A percentile compares a stretch with the other conserved stretches of the same genome.
Evolutionary conservation across 208 protist species (phyloP).

Genomic region (Acanthamoeba healyi): DNA sequence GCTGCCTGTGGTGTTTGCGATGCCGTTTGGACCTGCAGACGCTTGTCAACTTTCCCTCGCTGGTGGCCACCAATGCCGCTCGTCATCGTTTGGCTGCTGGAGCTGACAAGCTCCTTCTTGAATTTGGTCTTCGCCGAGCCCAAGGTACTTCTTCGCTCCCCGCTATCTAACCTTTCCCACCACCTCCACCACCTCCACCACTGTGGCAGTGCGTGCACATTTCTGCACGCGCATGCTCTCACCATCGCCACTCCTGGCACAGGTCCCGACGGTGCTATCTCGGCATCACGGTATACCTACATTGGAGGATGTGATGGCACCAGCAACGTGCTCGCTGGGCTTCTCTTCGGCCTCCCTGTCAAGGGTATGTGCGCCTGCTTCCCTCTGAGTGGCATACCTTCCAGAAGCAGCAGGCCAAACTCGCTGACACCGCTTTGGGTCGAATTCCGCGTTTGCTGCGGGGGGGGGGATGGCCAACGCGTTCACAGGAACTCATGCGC

Average conservation of each 20-base stretch:
- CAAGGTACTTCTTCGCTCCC: constrained; percentile 82
- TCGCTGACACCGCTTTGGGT: too few relatives aligned
- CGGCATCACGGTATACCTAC: too few relatives aligned
- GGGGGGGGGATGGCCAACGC: too few relatives aligned
- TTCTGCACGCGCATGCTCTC: too few relatives aligned
- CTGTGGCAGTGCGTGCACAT: too few relatives aligned
- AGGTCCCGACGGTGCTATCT: too few relatives aligned
- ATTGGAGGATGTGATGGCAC: constrained; percentile 94
- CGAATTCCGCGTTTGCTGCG: too few relatives aligned
- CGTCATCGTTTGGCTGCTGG: constrained; percentile 85
- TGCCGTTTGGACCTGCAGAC: constrained; percentile 81
- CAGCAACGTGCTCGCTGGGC: constrained; percentile 92
- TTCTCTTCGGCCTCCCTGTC: constrained; percentile 87
- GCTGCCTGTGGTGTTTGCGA: too few relatives aligned
- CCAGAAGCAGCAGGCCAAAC: too few relatives aligned
- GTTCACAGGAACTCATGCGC: constrained; percentile 90
- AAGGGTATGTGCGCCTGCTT: constrained; percentile 38
- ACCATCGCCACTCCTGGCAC: constrained; percentile 92
- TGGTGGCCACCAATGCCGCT: constrained; percentile 93
- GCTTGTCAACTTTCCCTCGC: constrained; percentile 89
- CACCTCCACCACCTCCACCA: constrained; percentile 88
- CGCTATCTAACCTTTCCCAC: neutral
- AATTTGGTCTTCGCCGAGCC: constrained; percentile 94
- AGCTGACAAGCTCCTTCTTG: constrained; percentile 89
- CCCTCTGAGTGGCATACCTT: too few relatives aligned